phyloP scores from a whole-genome alignment of 345 rosid species.

The Eucalyptus microcorys region DNA sequence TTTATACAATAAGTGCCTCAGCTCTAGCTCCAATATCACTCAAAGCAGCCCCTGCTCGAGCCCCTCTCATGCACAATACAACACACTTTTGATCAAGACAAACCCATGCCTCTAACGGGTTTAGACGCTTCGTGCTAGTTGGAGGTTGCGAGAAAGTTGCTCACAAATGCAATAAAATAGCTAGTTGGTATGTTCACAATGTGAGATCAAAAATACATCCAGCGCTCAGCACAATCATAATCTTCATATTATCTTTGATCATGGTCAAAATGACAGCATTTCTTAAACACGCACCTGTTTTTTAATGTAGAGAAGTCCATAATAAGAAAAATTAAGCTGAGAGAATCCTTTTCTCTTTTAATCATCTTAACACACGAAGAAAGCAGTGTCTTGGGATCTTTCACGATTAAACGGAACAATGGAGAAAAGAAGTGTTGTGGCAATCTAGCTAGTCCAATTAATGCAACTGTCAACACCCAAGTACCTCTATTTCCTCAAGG shows the following conservation, averaged over 20 bases:
- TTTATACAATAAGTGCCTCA: too few species aligned
- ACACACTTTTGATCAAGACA: neutral
- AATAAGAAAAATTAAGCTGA: neutral
- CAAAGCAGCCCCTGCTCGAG: neutral
- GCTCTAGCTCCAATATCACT: neutral
- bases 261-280: neutral
- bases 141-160: neutral
- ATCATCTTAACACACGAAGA: neutral
- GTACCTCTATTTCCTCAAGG: neutral
- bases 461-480: neutral
- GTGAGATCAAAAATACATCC: neutral
- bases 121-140: neutral
- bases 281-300: fast-evolving
- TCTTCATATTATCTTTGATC: neutral
- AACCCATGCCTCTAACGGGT: neutral
- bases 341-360: neutral
- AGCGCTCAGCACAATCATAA: neutral
- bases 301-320: neutral
- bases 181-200: neutral
- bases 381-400: neutral
- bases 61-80: neutral
- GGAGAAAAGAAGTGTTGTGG: neutral
- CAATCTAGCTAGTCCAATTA: neutral
- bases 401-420: neutral
- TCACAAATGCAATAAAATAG: neutral